A percentile compares a stretch with the other conserved stretches of the same genome.
phyloP scores from a whole-genome alignment of 225 moss, liverwort and hornwort genomes.

The Polytrichum commune region DNA sequence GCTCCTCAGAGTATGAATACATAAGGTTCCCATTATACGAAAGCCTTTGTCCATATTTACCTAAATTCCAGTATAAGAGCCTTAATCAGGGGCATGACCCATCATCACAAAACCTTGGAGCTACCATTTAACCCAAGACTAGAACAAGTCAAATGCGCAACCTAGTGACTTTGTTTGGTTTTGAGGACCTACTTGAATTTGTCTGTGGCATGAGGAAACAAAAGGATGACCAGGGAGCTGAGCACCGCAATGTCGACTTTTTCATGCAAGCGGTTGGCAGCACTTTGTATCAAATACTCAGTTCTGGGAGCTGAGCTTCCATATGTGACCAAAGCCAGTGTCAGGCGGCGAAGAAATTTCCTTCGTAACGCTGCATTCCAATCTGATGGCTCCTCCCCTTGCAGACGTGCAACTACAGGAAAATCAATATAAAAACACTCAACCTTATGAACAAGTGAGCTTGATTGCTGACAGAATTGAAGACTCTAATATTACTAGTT shows the following conservation, averaged over 20 bases:
- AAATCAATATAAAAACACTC: background rate
- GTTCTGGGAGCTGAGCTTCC: conserved; percentile 65
- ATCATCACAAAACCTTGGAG: too few species aligned
- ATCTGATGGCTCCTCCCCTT: conserved; percentile 38
- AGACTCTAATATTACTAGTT: too few species aligned
- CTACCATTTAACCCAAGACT: too few species aligned
- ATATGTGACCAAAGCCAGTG: conserved; percentile 47
- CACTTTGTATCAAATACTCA: conserved; percentile 56
- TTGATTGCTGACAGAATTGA: background rate
- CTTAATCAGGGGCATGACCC: too few species aligned
- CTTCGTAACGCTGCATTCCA: conserved; percentile 26
- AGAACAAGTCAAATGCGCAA: too few species aligned
- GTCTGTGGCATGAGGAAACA: conserved; percentile 38
- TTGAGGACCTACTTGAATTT: conserved; percentile 22
- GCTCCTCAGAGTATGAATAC: too few species aligned
- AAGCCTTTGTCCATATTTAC: too few species aligned
- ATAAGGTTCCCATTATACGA: too few species aligned
- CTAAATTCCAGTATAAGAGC: too few species aligned
- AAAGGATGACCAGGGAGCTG: conserved; percentile 36
- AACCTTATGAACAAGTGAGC: background rate
- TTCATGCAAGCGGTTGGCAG: conserved; percentile 51
- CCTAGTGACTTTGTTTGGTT: background rate
- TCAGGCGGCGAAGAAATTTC: conserved; percentile 50
- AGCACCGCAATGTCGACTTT: conserved; percentile 58
- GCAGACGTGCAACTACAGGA: conserved; percentile 30